Base-by-base conservation (phyloP, 2,329 filamentous ascomycete genomes). In the Plectosphaerella plurivora region DNA sequence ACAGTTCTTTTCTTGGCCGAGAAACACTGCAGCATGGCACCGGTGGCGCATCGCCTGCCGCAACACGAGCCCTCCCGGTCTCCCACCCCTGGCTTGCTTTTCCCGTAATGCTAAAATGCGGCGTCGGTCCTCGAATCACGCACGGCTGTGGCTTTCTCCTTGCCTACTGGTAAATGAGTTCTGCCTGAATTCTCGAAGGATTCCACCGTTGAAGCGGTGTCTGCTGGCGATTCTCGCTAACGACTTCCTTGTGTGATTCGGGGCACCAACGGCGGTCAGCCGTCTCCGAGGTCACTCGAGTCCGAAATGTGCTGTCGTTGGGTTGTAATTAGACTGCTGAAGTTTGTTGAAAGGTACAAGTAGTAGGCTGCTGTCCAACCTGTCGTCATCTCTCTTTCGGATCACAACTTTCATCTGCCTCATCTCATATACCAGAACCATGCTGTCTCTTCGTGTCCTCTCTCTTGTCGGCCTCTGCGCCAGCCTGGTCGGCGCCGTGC, bases 371-470 rank as follows among this genome's bases (percentile, higher is more conserved):
- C 28, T 33, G 28, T 33, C 28, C 28, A 3, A 5, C 28, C 11
- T 33, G 28, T 33, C 28, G 28, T 33, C 28, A 33, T 33, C 28
- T 12, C 28, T 33, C 28, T 5, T 33, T 8, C 11, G 28, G 11
- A 33, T 33, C 11, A 33, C 7, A 33, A 33, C 28, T 33, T 33
- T 9, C 28, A 33, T 33, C 28, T 33, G 11, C 28, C 11, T 33
- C 11, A 33, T 33, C 28, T 28, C 28, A 33, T 9, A 33, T 22
- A 33, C 11, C 28, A 33, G 28, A 9, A 45, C 46, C 2, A 55
- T 57, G 55, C 51, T 55, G n/a, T 35, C 36, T 7, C 24, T 18
- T 20, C 51, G 45, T 24, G 10, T 54, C 16, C 20, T 55, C 10
- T 37, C 39, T 25, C 22, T 49, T 10, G 24, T 57, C 4, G 46